Evolutionary conservation across 2,329 filamentous ascomycete genomes (phyloP).

Genomic region (Akanthomyces lecanii): DNA sequence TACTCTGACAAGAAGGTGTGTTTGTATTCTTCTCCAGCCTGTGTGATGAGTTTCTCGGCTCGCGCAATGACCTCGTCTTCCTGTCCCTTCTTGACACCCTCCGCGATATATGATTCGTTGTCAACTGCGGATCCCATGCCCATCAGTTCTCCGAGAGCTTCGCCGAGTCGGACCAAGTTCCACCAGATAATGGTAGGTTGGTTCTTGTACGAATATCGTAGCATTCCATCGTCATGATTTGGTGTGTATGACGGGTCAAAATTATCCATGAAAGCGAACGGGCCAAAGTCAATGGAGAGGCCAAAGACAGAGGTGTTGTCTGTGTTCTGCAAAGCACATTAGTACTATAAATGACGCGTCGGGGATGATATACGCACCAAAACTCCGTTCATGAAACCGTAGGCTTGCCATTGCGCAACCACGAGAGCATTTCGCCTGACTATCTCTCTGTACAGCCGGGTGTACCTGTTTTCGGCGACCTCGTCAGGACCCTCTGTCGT

Average conservation of each 20-base stretch:
- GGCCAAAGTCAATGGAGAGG: slow-evolving; percentile 88
- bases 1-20: slow-evolving; percentile 85
- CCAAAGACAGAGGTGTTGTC: slow-evolving; percentile 94
- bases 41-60: slow-evolving; percentile 78
- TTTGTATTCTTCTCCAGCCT: slow-evolving; percentile 82
- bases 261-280: slow-evolving; percentile 96
- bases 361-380: slow-evolving; percentile 39
- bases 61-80: slow-evolving; percentile 67
- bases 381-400: slow-evolving; percentile 99
- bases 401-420: slow-evolving; percentile 93
- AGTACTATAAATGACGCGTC: slow-evolving; percentile 16
- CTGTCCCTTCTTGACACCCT: slow-evolving; percentile 63
- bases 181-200: slow-evolving; percentile 98
- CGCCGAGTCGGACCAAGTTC: slow-evolving; percentile 90
- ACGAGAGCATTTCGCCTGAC: slow-evolving; percentile 79
- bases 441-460: slow-evolving; percentile 82
- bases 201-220: slow-evolving; percentile 88
- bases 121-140: slow-evolving; percentile 73
- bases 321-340: slow-evolving; percentile 58
- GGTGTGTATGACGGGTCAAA: slow-evolving; percentile 94
- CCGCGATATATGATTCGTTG: slow-evolving; percentile 61
- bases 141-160: slow-evolving; percentile 82
- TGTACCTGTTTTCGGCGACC: slow-evolving; percentile 77
- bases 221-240: slow-evolving; percentile 87
- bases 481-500: slow-evolving; percentile 63